Base-by-base conservation (phyloP, 2,329 filamentous ascomycete genomes). In the Whalleya microplaca region DNA sequence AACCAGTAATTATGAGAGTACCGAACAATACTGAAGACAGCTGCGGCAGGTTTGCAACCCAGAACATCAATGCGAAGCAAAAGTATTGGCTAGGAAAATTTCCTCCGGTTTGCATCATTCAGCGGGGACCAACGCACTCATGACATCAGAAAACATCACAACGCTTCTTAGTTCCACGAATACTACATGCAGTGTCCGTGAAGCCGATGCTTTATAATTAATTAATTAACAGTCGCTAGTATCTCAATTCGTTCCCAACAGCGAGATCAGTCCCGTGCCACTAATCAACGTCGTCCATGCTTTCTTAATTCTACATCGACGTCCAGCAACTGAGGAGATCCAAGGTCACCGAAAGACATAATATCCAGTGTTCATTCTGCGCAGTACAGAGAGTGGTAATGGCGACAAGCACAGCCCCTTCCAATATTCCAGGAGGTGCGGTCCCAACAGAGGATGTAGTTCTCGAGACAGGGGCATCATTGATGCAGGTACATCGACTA, bases 391-490 rank as follows among this genome's bases (percentile, higher is more conserved):
- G 14, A 37, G 32, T 47, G 55, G 42, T 32, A 43, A 64, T 59
- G 52, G 44, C 56, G 19, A 42, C 61, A 44, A 44, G 61, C 43
- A 51, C 52, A 19, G 55, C 55, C 5, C 56, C 59, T 41, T 44
- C 50, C 68, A 68, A 75, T 14, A 71, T 76, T 19, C 72, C 75
- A 6, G 85, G 85, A 21, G 74, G 78, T 32, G 76, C 79, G 1
- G 75, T 83, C 40, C 80, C 82, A 2, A 70, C 74, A 2, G 83
- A 81, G 65, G 87, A 86, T 71, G 79, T 79, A 45, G 67, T 82
- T 6, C 79, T 90, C 8, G 84, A 88, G 57, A 84, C 84, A 0
- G 87, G 84, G 5, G 87, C 87, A 18, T 75, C 79, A 3, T 64
- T 82, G 45, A 79, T 84, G 1, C 87, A 90, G 71, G 81, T 81